Evolutionary conservation across 441 rosid genomes (phyloP).

Genomic region (Corymbia calophylla): DNA sequence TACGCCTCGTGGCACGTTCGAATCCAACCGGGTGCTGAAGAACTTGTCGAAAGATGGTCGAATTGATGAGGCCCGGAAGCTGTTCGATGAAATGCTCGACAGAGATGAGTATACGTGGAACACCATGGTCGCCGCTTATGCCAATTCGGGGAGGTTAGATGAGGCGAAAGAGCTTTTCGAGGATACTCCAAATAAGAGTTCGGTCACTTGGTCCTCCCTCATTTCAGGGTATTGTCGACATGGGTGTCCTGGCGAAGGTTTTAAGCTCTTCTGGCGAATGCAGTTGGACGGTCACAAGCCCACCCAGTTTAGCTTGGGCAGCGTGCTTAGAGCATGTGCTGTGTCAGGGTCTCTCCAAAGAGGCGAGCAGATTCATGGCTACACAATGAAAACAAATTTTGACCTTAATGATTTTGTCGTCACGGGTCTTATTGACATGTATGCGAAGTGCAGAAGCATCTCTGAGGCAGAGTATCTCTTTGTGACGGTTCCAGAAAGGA

Average conservation of each 20-base stretch:
- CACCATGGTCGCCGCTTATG: slow-evolving; percentile 70
- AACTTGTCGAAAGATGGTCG: slow-evolving; percentile 44
- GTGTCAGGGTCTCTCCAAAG: slow-evolving; percentile 26
- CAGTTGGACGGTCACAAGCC: slow-evolving; percentile 54
- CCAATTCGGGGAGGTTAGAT: slow-evolving; percentile 46
- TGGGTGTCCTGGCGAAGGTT: slow-evolving; percentile 45
- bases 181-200: slow-evolving; percentile 42
- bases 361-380: slow-evolving; percentile 77
- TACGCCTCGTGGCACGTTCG: slow-evolving; percentile 18
- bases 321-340: slow-evolving; percentile 60
- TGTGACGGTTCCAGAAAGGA: slow-evolving; percentile 22
- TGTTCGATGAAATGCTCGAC: slow-evolving; percentile 64
- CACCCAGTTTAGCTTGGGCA: slow-evolving; percentile 59
- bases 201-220: slow-evolving; percentile 73
- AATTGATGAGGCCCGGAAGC: slow-evolving; percentile 49
- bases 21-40: slow-evolving; percentile 28
- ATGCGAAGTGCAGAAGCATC: slow-evolving; percentile 58
- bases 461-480: slow-evolving; percentile 69
- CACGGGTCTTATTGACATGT: slow-evolving; percentile 78
- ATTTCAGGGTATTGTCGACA: slow-evolving; percentile 60
- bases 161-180: slow-evolving; percentile 51
- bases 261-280: slow-evolving; percentile 57
- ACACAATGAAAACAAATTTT: slow-evolving; percentile 39
- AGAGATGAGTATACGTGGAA: slow-evolving; percentile 81
- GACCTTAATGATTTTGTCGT: slow-evolving; percentile 49